Evolutionary conservation across 2,329 filamentous ascomycete species (phyloP).

Genomic region (Diaporthe nobilis): DNA sequence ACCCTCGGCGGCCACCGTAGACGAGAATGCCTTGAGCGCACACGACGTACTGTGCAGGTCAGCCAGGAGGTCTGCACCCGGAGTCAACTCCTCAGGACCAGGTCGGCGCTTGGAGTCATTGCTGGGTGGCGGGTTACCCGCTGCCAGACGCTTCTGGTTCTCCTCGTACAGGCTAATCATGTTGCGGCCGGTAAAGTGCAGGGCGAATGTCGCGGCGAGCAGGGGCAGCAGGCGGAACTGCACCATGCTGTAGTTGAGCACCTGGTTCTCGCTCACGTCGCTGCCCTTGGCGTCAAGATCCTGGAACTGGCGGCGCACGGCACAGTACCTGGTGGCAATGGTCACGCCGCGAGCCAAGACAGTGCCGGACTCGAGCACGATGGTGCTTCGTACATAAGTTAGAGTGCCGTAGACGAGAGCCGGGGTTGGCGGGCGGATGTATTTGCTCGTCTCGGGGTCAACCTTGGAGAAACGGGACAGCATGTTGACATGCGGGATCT

Average conservation of each 20-base stretch:
- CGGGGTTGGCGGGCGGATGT: slow-evolving; percentile 75
- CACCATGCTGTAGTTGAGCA: slow-evolving; percentile 86
- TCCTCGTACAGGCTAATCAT: slow-evolving; percentile 83
- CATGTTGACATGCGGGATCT: slow-evolving; percentile 82
- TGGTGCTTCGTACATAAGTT: slow-evolving; percentile 81
- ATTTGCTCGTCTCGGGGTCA: slow-evolving; percentile 77
- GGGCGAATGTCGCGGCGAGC: slow-evolving; percentile 80
- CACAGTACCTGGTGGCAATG: slow-evolving; percentile 81
- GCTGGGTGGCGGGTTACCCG: slow-evolving; percentile 48
- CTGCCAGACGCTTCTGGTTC: slow-evolving; percentile 77
- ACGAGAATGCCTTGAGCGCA: slow-evolving; percentile 80
- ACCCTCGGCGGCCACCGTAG: slow-evolving; percentile 80
- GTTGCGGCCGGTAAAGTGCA: slow-evolving; percentile 82
- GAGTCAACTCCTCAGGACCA: slow-evolving; percentile 77
- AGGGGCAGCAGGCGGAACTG: slow-evolving; percentile 81
- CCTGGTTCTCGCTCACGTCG: slow-evolving; percentile 75
- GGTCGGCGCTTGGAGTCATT: slow-evolving; percentile 64
- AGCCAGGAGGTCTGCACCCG: slow-evolving; percentile 77
- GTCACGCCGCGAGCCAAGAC: slow-evolving; percentile 82
- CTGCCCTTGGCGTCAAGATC: slow-evolving; percentile 74
- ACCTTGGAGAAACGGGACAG: slow-evolving; percentile 79
- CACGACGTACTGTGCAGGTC: slow-evolving; percentile 84
- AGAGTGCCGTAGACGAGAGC: slow-evolving; percentile 81
- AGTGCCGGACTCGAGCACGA: slow-evolving; percentile 80
- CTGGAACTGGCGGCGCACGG: slow-evolving; percentile 83